These are phyloP conservation scores for Sarocladiaceae sp. DNA, from an alignment of 2,329 filamentous ascomycete genomes.

Conservation along the genomic window DNA sequence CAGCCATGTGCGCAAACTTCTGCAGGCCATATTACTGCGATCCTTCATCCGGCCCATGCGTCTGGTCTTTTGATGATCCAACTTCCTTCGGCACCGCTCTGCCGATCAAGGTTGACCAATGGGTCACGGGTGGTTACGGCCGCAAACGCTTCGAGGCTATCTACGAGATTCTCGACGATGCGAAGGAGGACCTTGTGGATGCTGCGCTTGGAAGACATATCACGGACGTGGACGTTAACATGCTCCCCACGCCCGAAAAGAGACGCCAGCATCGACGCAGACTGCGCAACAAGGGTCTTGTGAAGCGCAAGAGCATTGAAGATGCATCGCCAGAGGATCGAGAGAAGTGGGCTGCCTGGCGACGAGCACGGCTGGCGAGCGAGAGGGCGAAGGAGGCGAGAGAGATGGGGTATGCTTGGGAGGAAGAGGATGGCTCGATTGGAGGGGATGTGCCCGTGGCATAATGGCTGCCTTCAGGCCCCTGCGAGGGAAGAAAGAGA, in stretches of 20 bases:
- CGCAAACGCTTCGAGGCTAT: slow-evolving; percentile 30
- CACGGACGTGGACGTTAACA: slow-evolving; percentile 33
- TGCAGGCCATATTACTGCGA: slow-evolving; percentile 46
- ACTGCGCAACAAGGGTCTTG: slow-evolving; percentile 40
- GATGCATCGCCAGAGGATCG: slow-evolving; percentile 32
- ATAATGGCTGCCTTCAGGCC: no score
- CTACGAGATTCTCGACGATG: slow-evolving; percentile 39
- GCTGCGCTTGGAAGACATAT: slow-evolving; percentile 38
- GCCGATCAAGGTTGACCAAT: slow-evolving; percentile 57
- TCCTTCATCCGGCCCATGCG: slow-evolving; percentile 34
- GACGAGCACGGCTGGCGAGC: slow-evolving; percentile 29
- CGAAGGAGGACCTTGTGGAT: slow-evolving; percentile 42
- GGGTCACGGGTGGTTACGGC: slow-evolving; percentile 47
- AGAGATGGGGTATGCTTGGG: slow-evolving; percentile 32
- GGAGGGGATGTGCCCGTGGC: slow-evolving; percentile 18
- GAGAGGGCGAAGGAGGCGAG: slow-evolving; percentile 33
- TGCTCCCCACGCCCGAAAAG: slow-evolving; percentile 36
- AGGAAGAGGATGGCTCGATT: slow-evolving; percentile 23
- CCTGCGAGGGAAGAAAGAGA: no score
- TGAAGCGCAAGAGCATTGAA: slow-evolving; percentile 21
- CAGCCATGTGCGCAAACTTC: slow-evolving; percentile 44
- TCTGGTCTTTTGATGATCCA: slow-evolving; percentile 53
- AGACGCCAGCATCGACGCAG: slow-evolving; percentile 44
- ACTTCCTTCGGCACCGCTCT: slow-evolving; percentile 50
- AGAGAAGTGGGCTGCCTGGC: slow-evolving; percentile 40